Conservation (phyloP, 176 grass and related monocot species). For the Metroxylon sagu region DNA sequence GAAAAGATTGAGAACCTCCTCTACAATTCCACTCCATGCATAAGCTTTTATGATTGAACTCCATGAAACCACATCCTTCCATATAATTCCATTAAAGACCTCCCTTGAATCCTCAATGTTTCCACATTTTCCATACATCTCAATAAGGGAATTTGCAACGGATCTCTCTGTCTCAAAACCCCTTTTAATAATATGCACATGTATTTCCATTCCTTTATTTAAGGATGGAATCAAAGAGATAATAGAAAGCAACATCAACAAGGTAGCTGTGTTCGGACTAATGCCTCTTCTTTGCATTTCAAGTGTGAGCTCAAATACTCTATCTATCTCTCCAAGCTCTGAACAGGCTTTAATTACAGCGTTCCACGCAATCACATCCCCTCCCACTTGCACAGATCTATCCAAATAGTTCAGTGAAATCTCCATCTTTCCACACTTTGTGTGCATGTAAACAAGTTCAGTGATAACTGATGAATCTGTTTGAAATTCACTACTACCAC, state of each 20-base stretch:
- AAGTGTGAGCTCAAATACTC: slow-evolving; percentile 29
- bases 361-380: slow-evolving; percentile 65
- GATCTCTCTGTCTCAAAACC: slow-evolving; percentile 40
- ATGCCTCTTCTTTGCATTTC: slow-evolving; percentile 50
- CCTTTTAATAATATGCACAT: slow-evolving; percentile 55
- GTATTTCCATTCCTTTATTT: slow-evolving; percentile 48
- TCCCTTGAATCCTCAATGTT: slow-evolving; percentile 35
- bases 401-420: slow-evolving; percentile 35
- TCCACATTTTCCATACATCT: slow-evolving; percentile 56
- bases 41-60: slow-evolving; percentile 62
- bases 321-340: slow-evolving; percentile 36
- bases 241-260: slow-evolving; percentile 43
- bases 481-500: slow-evolving; percentile 20
- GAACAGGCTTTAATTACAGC: slow-evolving; percentile 58
- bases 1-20: slow-evolving; percentile 41
- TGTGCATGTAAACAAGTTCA: slow-evolving; percentile 60
- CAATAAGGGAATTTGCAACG: slow-evolving; percentile 55
- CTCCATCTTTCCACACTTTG: slow-evolving; percentile 46
- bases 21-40: slow-evolving; percentile 50
- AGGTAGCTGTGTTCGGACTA: slow-evolving; percentile 43
- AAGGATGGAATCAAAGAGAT: slow-evolving; percentile 46
- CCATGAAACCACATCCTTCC: slow-evolving; percentile 76
- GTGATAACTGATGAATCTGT: slow-evolving; percentile 45
- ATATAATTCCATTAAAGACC: slow-evolving; percentile 33
- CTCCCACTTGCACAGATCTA: slow-evolving; percentile 28